Base-by-base conservation (phyloP, 176 grass and related monocot genomes). In the maize (Zea mays) region DNA sequence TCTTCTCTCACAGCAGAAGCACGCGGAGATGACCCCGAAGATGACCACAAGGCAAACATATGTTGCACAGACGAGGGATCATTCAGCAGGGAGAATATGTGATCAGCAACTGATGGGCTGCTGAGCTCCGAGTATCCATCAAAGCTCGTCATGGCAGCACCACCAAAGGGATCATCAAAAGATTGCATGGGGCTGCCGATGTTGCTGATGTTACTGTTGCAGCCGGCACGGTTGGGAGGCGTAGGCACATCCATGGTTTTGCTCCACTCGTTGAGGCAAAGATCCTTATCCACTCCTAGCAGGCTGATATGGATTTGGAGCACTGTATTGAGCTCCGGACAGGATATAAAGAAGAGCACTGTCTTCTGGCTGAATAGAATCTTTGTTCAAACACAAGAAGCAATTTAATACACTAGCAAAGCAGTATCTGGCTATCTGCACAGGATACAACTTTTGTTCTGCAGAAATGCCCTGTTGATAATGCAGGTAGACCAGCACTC, bases 111-210 rank as follows among this genome's bases (percentile, higher is more conserved):
- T 2, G 64, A 85, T 61, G 82, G 76, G 82, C 80, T 78, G 77
- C 80, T 90, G 16, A 77, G 82, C 55, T 93, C 91, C 0, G 88
- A 81, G 85, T 85, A 90, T 62, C 52, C 86, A 87, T 94, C 92
- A 27, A 89, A 89, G 79, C 79, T 84, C 80, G 85, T 79, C 75
- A 87, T 85, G 33, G 81, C 59, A 14, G 83, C 62, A 20, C 57
- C 8, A 38, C 78, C 65, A 71, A 89, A 94, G 2, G 81, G 83
- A 67, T 91, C 92, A 55, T 91, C 89, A 21, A 81, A 78, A 58
- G 78, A 72, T 9, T 35, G 51, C 54, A 61, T 27, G 3, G 62
- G 51, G 67, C 82, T 85, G 60, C 78, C 9, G 1, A 77, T 66
- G 27, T 27, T 27, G 27, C 27, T 27, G 27, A 27, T 27, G 72